Conservation (phyloP, 192 early-diverging fungal species). For the Pilobolus umbonatus region DNA sequence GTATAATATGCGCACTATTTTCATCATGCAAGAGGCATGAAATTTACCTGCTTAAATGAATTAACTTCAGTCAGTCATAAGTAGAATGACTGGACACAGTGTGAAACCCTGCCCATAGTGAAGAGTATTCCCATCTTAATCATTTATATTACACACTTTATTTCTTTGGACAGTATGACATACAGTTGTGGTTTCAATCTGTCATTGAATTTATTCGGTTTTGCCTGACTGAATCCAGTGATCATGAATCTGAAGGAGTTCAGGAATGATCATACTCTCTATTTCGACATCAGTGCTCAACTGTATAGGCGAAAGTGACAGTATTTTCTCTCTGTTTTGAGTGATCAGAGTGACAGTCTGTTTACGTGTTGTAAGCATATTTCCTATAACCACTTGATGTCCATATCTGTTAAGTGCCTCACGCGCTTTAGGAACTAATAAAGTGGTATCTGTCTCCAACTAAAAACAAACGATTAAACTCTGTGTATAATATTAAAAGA, state of each 20-base stretch:
- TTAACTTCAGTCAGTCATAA: too few species aligned
- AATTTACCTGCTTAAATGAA: too few species aligned
- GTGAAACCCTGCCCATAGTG: too few species aligned
- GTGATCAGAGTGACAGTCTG: slow-evolving; percentile 69
- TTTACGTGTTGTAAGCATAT: slow-evolving; percentile 88
- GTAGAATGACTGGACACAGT: too few species aligned
- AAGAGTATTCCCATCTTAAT: too few species aligned
- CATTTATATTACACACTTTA: too few species aligned
- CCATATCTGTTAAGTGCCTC: slow-evolving; percentile 80
- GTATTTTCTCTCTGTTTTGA: slow-evolving; percentile 34
- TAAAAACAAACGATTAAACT: slow-evolving; percentile 13
- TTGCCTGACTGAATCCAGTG: slow-evolving; percentile 48
- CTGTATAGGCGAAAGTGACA: slow-evolving; percentile 52
- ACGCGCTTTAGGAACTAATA: slow-evolving; percentile 79
- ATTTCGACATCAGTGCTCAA: slow-evolving; percentile 56
- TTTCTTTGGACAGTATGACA: too few species aligned
- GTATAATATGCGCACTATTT: too few species aligned
- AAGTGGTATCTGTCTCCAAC: slow-evolving; percentile 84
- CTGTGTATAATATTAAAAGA: neutral
- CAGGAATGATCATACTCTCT: slow-evolving; percentile 68
- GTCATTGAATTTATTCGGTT: slow-evolving; percentile 14
- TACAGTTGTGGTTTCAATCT: too few species aligned
- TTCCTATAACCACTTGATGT: slow-evolving; percentile 97
- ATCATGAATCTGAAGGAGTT: slow-evolving; percentile 61
- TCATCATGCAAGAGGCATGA: too few species aligned